These are phyloP conservation scores for Primulina tabacum DNA, from an alignment of 257 asterid species.

Conservation along the genomic window DNA sequence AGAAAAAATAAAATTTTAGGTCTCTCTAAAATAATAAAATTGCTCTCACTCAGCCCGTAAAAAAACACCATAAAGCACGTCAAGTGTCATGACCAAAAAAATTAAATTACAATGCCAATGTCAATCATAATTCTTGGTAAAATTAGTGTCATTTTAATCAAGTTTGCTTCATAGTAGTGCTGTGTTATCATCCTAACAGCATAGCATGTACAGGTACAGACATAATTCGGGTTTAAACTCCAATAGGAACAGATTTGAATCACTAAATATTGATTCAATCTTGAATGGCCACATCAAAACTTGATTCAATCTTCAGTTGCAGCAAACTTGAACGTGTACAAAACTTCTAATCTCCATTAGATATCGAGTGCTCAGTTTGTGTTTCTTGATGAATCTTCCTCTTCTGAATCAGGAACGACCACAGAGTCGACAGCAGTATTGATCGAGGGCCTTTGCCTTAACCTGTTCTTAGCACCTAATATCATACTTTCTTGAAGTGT, in stretches of 20 bases:
- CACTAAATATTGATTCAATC: conserved; percentile 7
- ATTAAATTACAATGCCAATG: no score
- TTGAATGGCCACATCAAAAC: conserved; percentile 9
- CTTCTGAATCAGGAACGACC: conserved; percentile 65
- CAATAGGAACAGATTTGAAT: neutral
- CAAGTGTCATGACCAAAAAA: no score
- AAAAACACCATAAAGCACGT: no score
- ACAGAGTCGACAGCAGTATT: conserved; percentile 47
- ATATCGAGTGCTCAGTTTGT: conserved; percentile 7
- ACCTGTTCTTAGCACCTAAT: conserved; percentile 49
- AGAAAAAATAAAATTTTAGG: no score
- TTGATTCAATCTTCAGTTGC: conserved; percentile 15
- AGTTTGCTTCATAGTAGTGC: no score
- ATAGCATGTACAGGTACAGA: neutral
- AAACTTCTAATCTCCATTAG: neutral
- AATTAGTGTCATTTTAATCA: no score
- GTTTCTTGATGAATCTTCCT: conserved; percentile 34
- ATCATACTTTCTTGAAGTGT: conserved; percentile 40
- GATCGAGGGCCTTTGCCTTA: conserved; percentile 53
- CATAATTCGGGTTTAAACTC: neutral
- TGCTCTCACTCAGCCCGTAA: no score
- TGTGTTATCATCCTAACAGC: neutral
- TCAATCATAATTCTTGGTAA: no score
- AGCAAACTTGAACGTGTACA: conserved; percentile 18
- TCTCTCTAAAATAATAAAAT: no score